Percentiles rank a stretch among this genome's conserved stretches.
These are phyloP conservation scores for Claviceps monticola DNA, from an alignment of 2,329 filamentous ascomycete genomes.

Conservation along the genomic window DNA sequence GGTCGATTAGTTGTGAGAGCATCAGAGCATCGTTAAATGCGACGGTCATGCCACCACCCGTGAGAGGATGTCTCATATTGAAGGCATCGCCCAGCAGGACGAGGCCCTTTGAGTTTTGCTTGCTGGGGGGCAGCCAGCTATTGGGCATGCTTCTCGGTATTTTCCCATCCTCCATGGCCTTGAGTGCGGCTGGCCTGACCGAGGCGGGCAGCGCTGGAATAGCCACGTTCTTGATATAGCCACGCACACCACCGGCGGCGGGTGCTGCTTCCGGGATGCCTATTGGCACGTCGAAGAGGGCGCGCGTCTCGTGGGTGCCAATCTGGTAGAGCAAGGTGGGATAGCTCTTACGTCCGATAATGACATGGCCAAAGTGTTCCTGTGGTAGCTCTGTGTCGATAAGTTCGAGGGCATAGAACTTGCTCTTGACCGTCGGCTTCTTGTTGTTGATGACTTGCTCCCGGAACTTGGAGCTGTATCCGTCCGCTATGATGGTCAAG, in stretches of 20 bases:
- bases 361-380: slow-evolving; percentile 69
- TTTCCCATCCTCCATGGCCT: slow-evolving; percentile 63
- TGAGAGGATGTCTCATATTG: slow-evolving; percentile 99
- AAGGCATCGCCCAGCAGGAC: slow-evolving; percentile 84
- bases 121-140: slow-evolving; percentile 70
- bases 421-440: slow-evolving; percentile 59
- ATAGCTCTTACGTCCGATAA: slow-evolving; percentile 54
- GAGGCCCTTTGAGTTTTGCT: slow-evolving; percentile 45
- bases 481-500: slow-evolving; percentile 81
- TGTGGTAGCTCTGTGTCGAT: slow-evolving; percentile 72
- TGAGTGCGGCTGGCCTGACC: slow-evolving; percentile 59
- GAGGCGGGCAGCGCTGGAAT: slow-evolving; percentile 61
- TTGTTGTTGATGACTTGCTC: slow-evolving; percentile 54
- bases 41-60: slow-evolving; percentile 95
- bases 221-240: slow-evolving; percentile 67
- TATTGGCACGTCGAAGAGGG: slow-evolving; percentile 75
- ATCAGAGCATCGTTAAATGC: slow-evolving; percentile 85
- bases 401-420: slow-evolving; percentile 88
- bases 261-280: slow-evolving; percentile 59
- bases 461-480: slow-evolving; percentile 84
- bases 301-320: slow-evolving; percentile 83
- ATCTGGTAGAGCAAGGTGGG: slow-evolving; percentile 95
- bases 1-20: slow-evolving; percentile 59
- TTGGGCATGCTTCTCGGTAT: slow-evolving; percentile 85
- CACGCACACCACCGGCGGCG: slow-evolving; percentile 68